A percentile compares a stretch with the other conserved stretches of the same genome.
Conservation (phyloP, 2,329 filamentous ascomycete genomes). For the Ilyonectria destructans region DNA sequence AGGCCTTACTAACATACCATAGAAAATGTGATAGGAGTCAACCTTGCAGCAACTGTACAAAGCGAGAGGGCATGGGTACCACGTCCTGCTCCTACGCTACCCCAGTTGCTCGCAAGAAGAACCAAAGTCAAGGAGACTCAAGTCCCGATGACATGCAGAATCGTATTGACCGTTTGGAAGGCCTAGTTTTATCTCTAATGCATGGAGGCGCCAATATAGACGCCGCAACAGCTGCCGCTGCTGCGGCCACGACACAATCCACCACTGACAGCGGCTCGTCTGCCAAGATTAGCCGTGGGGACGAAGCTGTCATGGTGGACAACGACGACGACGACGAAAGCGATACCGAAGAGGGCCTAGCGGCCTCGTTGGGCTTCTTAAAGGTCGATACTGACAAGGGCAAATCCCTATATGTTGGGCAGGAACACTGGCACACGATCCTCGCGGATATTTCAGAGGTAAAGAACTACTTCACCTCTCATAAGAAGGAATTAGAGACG, state of each 20-base stretch:
- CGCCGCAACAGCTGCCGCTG: slow-evolving; percentile 55
- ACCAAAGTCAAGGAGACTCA: slow-evolving; percentile 72
- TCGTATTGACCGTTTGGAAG: slow-evolving; percentile 94
- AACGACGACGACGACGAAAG: slow-evolving; percentile 74
- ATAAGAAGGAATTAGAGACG: slow-evolving; percentile 91
- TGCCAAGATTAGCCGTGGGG: slow-evolving; percentile 68
- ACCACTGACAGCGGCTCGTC: slow-evolving; percentile 63
- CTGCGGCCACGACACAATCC: slow-evolving; percentile 54
- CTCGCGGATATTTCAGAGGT: slow-evolving; percentile 91
- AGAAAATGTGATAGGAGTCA: slow-evolving; percentile 94
- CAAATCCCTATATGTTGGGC: slow-evolving; percentile 86
- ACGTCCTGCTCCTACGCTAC: slow-evolving; percentile 89
- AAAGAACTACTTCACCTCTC: slow-evolving; percentile 87
- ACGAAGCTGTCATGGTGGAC: slow-evolving; percentile 66
- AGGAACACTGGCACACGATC: slow-evolving; percentile 88
- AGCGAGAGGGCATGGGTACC: slow-evolving; percentile 87
- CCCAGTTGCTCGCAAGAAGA: slow-evolving; percentile 81
- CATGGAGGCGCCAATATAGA: slow-evolving; percentile 80
- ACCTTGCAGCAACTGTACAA: slow-evolving; percentile 95
- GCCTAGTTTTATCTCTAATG: slow-evolving; percentile 93
- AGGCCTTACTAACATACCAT: slow-evolving; percentile 35
- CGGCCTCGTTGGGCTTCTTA: slow-evolving; percentile 84
- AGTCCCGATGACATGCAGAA: slow-evolving; percentile 98
- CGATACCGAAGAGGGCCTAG: slow-evolving; percentile 78
- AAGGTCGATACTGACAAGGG: slow-evolving; percentile 85